phyloP scores from a whole-genome alignment of 768 basidiomycete genomes.

The Leccinum broughii region DNA sequence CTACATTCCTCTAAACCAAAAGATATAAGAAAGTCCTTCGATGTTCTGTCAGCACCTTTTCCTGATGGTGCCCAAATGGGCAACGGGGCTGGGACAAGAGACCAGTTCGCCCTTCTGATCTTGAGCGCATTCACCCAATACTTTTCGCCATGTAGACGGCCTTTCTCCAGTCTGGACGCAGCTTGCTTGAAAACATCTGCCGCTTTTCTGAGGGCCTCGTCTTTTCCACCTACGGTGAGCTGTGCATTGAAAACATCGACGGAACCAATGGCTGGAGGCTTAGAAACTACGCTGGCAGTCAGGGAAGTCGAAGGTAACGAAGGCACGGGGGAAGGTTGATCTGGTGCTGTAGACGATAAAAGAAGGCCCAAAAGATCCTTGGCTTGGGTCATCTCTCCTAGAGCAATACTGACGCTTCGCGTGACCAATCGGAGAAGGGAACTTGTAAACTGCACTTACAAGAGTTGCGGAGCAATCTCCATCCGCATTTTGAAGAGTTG shows the following conservation, averaged over 20 bases:
- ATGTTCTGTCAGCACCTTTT: conserved; percentile 77
- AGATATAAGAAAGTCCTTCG: conserved; percentile 78
- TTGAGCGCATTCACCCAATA: conserved; percentile 85
- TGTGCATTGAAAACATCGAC: conserved; percentile 74
- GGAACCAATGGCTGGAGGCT: conserved; percentile 63
- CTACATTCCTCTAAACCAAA: conserved; percentile 82
- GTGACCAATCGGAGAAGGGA: conserved; percentile 15
- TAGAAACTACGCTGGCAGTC: conserved; percentile 64
- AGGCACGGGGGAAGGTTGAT: conserved; percentile 32
- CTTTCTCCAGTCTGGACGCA: conserved; percentile 66
- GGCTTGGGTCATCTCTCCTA: conserved; percentile 80
- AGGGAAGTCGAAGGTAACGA: conserved; percentile 40
- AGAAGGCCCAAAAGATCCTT: conserved; percentile 66
- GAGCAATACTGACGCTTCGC: conserved; percentile 52
- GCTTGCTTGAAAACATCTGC: conserved; percentile 69
- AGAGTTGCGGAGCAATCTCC: conserved; percentile 69
- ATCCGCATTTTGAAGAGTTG: conserved; percentile 72
- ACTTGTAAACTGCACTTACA: conserved; percentile 48
- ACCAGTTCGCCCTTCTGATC: conserved; percentile 77
- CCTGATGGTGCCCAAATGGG: conserved; percentile 68
- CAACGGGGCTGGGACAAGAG: conserved; percentile 75
- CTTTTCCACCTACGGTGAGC: conserved; percentile 74
- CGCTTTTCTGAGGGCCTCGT: conserved; percentile 75
- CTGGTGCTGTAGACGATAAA: conserved; percentile 43
- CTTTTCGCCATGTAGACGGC: conserved; percentile 59